These are phyloP conservation scores for Fusarium sp. DNA, from an alignment of 2,329 filamentous ascomycete species.

Conservation along the genomic window DNA sequence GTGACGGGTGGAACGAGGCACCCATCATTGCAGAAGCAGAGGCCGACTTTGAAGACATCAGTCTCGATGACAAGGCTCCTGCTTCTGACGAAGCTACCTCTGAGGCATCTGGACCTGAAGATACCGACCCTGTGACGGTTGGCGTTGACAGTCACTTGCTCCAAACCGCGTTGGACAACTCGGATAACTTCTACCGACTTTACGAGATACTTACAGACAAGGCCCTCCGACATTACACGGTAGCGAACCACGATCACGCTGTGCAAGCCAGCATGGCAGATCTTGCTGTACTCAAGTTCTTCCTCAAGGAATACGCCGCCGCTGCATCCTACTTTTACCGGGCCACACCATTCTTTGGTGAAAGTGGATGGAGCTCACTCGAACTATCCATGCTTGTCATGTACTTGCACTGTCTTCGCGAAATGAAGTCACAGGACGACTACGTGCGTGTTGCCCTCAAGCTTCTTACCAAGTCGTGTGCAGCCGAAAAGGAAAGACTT, in stretches of 20 bases:
- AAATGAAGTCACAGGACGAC: slow-evolving; percentile 81
- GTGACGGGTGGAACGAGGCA: slow-evolving; percentile 77
- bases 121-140: slow-evolving; percentile 45
- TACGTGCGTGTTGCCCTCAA: slow-evolving; percentile 82
- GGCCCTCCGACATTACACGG: slow-evolving; percentile 83
- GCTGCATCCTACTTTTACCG: slow-evolving; percentile 84
- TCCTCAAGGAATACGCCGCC: slow-evolving; percentile 77
- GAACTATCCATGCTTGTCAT: slow-evolving; percentile 88
- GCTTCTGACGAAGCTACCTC: slow-evolving; percentile 18
- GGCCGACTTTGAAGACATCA: slow-evolving; percentile 68
- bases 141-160: slow-evolving; percentile 64
- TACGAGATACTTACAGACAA: slow-evolving; percentile 86
- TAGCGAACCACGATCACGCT: slow-evolving; percentile 82
- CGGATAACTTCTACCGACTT: slow-evolving; percentile 73
- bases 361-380: slow-evolving; percentile 81
- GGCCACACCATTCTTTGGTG: slow-evolving; percentile 82
- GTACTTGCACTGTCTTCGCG: slow-evolving; percentile 84
- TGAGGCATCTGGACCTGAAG: slow-evolving; percentile 19
- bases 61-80: slow-evolving; percentile 59
- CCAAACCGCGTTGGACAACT: slow-evolving; percentile 69
- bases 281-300: slow-evolving; percentile 85
- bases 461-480: slow-evolving; percentile 76
- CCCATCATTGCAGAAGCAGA: slow-evolving; percentile 61
- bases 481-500: slow-evolving; percentile 63
- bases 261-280: slow-evolving; percentile 85